phyloP scores from a whole-genome alignment of 352 stramenopile genomes.

The Globisporangium alternatum region DNA sequence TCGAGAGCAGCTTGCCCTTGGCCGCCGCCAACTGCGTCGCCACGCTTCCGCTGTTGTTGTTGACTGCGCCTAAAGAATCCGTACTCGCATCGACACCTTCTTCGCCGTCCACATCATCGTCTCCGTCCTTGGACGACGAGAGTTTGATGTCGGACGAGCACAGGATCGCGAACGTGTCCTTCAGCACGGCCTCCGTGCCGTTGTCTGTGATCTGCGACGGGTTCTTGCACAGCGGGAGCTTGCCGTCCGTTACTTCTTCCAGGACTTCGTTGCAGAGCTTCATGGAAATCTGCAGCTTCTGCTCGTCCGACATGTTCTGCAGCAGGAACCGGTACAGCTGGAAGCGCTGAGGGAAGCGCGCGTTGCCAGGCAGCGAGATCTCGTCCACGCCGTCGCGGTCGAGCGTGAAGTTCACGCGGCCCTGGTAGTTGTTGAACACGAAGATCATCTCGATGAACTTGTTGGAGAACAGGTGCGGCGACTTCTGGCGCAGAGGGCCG shows the following conservation, averaged over 20 bases:
- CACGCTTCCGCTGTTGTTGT: slow-evolving; percentile 34
- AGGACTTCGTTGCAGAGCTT: slow-evolving; percentile 94
- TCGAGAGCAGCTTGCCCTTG: slow-evolving; percentile 92
- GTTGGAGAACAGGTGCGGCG: slow-evolving; percentile 93
- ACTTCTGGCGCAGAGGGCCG: slow-evolving; percentile 89
- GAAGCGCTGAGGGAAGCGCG: slow-evolving; percentile 63
- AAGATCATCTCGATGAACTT: slow-evolving; percentile 98
- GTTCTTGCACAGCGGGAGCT: slow-evolving; percentile 66
- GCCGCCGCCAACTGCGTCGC: slow-evolving; percentile 81
- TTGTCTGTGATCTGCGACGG: slow-evolving; percentile 79
- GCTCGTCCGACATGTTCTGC: slow-evolving; percentile 93
- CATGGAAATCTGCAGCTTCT: slow-evolving; percentile 95
- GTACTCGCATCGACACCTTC: slow-evolving; percentile 66
- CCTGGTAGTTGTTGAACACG: slow-evolving; percentile 90
- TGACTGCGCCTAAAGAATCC: slow-evolving; percentile 16
- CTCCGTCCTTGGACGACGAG: slow-evolving; percentile 41
- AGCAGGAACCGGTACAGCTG: slow-evolving; percentile 95
- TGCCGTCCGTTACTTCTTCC: slow-evolving; percentile 85
- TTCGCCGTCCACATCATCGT: slow-evolving; percentile 61
- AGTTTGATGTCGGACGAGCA: slow-evolving; percentile 88
- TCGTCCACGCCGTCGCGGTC: slow-evolving; percentile 66
- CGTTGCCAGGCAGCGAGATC: slow-evolving; percentile 54
- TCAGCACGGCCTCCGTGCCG: slow-evolving; percentile 86
- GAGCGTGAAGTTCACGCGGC: slow-evolving; percentile 60
- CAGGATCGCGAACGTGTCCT: slow-evolving; percentile 85